Evolutionary conservation across 1,139 yeast species (phyloP).

Genomic region (Magnusiomyces tetraspermus): DNA sequence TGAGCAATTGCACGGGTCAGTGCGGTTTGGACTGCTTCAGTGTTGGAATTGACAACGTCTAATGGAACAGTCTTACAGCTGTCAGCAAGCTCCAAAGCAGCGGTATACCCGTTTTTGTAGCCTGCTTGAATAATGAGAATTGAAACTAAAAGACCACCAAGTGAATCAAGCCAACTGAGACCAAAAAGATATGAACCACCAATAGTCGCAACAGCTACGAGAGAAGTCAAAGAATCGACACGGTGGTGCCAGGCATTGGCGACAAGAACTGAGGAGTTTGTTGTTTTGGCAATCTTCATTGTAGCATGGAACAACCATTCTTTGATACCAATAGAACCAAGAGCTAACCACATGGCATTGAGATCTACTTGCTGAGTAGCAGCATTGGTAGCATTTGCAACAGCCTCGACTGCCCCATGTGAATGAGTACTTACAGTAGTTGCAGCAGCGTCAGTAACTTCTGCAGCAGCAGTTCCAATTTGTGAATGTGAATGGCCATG

Average conservation of each 20-base stretch:
- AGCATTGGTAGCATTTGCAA: constrained; percentile 19
- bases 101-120: constrained; percentile 55
- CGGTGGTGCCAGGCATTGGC: constrained; percentile 99
- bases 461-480: neutral
- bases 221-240: constrained; percentile 86
- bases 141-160: constrained; percentile 85
- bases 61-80: constrained; percentile 25
- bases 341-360: constrained; percentile 95
- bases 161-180: constrained; percentile 77
- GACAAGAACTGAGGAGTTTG: constrained; percentile 78
- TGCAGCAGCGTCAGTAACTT: constrained; percentile 30
- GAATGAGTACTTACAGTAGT: constrained; percentile 39
- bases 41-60: constrained; percentile 17
- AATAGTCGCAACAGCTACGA: constrained; percentile 83
- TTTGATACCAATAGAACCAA: constrained; percentile 73
- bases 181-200: constrained; percentile 72
- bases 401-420: constrained; percentile 35
- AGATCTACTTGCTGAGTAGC: constrained; percentile 49
- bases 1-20: constrained; percentile 11
- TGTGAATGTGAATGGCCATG: constrained; percentile 44
- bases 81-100: constrained; percentile 72
- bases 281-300: constrained; percentile 59
- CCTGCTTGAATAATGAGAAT: constrained; percentile 78
- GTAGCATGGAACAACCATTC: constrained; percentile 83
- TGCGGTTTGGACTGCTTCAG: constrained; percentile 16